These are phyloP conservation scores for Handroanthus guayacan DNA, from an alignment of 257 asterid genomes.

Conservation along the genomic window DNA sequence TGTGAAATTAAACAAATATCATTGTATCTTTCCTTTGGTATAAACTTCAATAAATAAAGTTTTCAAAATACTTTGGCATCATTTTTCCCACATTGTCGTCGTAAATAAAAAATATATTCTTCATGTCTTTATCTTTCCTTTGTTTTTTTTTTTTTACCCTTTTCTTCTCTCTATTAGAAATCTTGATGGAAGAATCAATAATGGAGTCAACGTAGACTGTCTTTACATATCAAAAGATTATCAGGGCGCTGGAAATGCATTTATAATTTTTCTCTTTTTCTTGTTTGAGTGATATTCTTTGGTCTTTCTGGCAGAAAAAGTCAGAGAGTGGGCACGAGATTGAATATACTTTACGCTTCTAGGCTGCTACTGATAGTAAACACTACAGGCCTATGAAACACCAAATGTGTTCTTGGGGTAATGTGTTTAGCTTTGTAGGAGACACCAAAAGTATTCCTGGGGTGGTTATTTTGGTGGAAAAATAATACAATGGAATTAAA, in stretches of 20 bases:
- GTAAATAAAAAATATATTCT: neutral
- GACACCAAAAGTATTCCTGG: neutral
- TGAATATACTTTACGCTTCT: neutral
- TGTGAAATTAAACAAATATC: no score
- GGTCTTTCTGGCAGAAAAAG: neutral
- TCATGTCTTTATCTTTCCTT: neutral
- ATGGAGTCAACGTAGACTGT: neutral
- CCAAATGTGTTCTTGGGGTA: no score
- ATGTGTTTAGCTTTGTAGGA: neutral
- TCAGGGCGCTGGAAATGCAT: neutral
- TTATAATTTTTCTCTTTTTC: neutral
- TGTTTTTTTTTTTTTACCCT: no score
- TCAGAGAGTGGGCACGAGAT: slow-evolving; percentile 19
- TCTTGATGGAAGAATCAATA: neutral
- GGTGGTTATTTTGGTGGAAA: neutral
- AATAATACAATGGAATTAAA: neutral
- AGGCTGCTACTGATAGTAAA: no score
- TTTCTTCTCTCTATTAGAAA: no score
- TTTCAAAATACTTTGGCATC: no score
- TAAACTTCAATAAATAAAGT: no score
- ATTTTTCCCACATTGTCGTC: no score
- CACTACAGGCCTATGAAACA: no score
- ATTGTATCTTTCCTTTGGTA: no score
- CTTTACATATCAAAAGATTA: neutral
- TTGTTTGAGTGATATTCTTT: neutral